Evolutionary conservation across 148 eudicot species (phyloP), one percentile per base, ranked within the genome.

Genomic region (Vaccinium corymbosum): DNA sequence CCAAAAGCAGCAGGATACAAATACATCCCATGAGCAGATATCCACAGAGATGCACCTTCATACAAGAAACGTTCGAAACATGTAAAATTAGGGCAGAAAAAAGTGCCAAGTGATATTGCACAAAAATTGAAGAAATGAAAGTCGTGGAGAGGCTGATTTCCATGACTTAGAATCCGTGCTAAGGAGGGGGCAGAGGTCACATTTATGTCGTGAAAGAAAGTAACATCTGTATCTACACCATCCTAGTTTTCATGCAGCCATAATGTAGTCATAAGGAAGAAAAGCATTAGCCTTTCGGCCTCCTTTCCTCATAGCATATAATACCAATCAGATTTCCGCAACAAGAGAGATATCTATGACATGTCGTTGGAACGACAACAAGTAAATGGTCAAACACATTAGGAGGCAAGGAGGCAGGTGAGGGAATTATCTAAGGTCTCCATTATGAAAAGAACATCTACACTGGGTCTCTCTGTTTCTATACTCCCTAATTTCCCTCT

Each of bases 31-130:
- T 91, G 71, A 91, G 75, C 53, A 94, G 82, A 79, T 89, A 61
- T 88, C 99, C 99, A 79, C 86, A 83, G 49, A 92, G 22, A 84
- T 85, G 86, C 64, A 88, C 89, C 95, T 91, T 70, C 83, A 56
- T 73, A 83, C 51, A 81, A 59, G 27, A 84, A 8, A 32, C 42
- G 14, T 27, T 22, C 70, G 50, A 71, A 72, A 66, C 2, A 52
- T 15, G 62, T 3, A 35, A 14, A 38, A 17, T 27, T 57, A 27
- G 42, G 57, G n/a, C 74, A 79, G 6, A 17, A 38, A n/a, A 61
- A 57, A 57, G 14, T 32, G 42, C 14, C 42, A 71, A 2, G 27
- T 59, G 22, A n/a, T 32, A 12, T 13, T 56, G 68, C 12, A 50
- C n/a, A 25, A 72, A 72, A 70, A 51, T 51, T 80, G 13, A 81